phyloP scores from a whole-genome alignment of 2,329 filamentous ascomycete species.

The Stagonosporopsis rhizophila region DNA sequence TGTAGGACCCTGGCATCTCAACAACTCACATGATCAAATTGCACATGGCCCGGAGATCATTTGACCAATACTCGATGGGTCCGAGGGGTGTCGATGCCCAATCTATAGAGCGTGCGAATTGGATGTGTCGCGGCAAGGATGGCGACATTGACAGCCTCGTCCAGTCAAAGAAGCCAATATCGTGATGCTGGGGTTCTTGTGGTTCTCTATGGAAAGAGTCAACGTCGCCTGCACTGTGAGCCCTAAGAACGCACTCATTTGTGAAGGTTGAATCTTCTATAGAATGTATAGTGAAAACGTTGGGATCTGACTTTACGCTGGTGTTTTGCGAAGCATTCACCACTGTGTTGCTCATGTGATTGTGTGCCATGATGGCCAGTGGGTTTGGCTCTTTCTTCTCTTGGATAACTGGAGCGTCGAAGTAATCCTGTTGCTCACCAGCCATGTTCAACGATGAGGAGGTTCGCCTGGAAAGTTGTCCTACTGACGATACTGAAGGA shows the following conservation, averaged over 20 bases:
- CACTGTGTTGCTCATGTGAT: constrained; percentile 11
- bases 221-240: constrained; percentile 50
- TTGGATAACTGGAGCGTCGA: constrained; percentile 34
- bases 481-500: constrained; percentile 32
- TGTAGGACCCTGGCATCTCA: constrained; percentile 6
- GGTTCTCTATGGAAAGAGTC: constrained; percentile 48
- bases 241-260: constrained; percentile 52
- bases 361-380: constrained; percentile 12
- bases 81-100: constrained; percentile 78
- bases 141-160: constrained; percentile 71
- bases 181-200: constrained; percentile 30
- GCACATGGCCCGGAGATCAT: constrained; percentile 77
- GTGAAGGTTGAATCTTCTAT: constrained; percentile 41
- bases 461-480: constrained; percentile 19
- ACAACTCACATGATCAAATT: constrained; percentile 73
- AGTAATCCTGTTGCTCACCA: constrained; percentile 52
- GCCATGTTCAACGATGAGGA: constrained; percentile 19
- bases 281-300: constrained; percentile 28
- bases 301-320: constrained; percentile 14
- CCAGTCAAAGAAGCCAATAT: constrained; percentile 77
- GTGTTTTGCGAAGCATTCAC: constrained; percentile 3
- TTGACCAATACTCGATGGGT: constrained; percentile 75
- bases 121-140: constrained; percentile 72
- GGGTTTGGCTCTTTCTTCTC: constrained; percentile 1
- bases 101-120: constrained; percentile 73